Base-by-base conservation (phyloP, 2,329 filamentous ascomycete genomes). In the Trichothecium roseum region DNA sequence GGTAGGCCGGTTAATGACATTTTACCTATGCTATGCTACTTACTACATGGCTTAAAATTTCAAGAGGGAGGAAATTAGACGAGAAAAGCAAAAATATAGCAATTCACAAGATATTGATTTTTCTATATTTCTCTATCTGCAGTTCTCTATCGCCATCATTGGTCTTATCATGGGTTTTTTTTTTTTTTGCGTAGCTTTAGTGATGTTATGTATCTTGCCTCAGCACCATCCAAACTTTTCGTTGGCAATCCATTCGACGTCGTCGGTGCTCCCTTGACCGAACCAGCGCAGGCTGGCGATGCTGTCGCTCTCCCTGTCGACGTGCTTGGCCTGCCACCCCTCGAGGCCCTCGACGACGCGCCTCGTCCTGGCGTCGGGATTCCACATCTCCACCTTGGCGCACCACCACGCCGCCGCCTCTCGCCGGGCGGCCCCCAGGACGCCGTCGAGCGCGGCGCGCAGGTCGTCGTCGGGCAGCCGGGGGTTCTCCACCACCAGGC, bases 211-310 rank as follows among this genome's bases (percentile, higher is more conserved):
- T n/a, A n/a, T n/a, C n/a, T n/a, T n/a, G n/a, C n/a, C n/a, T n/a
- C n/a, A 88, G 52, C 79, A 85, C 83, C 83, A 89, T 1, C 67
- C 81, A 58, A 74, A 87, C 60, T 85, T 87, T 57, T 88, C 81
- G 49, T 83, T 85, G 10, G 67, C 72, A 34, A 85, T 58, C 83
- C 84, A 89, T 34, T 83, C 74, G 5, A 85, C 57, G 17, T 71
- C 62, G 5, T 66, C 62, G 1, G 55, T 61, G 2, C 59, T 49
- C 4, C 65, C 71, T 2, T 64, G 55, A 3, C 74, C 78, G 48
- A 82, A 81, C 81, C 81, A 87, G 57, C 71, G 74, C 55, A 88
- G 51, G 47, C 79, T 81, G 1, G 81, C 64, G 40, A 89, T 82
- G 52, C 79, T 84, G 36, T 79, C 70, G 34, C 57, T 60, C 37